A percentile compares a stretch with the other conserved stretches of the same genome.
Conservation (phyloP, 345 rosid genomes). For the Firmiana major region DNA sequence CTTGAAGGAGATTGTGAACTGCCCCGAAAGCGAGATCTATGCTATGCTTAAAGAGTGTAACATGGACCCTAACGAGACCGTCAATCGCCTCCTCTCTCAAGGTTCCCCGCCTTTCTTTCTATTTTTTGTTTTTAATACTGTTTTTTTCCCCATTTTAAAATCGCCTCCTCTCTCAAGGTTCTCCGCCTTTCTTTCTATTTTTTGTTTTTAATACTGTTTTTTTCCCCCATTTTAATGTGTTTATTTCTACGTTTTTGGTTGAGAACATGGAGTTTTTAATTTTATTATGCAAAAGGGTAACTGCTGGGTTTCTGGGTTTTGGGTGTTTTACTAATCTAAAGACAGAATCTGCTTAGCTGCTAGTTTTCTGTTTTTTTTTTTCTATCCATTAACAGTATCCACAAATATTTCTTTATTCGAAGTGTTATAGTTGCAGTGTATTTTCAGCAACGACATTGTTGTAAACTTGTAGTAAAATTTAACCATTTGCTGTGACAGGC, state of each 20-base stretch:
- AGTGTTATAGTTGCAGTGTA: not conserved
- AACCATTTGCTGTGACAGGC: not conserved
- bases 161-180: too few species aligned
- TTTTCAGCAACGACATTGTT: not conserved
- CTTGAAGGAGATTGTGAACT: slow-evolving; percentile 93
- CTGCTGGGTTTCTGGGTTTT: not conserved
- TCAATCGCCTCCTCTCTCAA: slow-evolving; percentile 89
- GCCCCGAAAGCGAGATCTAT: slow-evolving; percentile 90
- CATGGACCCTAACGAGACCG: slow-evolving; percentile 99
- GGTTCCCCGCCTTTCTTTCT: slow-evolving; percentile 32
- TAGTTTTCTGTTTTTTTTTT: not conserved
- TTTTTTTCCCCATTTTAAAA: not conserved
- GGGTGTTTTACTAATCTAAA: not conserved
- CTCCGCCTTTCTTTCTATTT: not conserved
- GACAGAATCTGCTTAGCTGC: not conserved
- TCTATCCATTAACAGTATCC: too few species aligned
- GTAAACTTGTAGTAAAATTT: not conserved
- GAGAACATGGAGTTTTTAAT: not conserved
- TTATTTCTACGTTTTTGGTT: slow-evolving; percentile 5
- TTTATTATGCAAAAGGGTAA: not conserved
- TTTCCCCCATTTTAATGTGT: not conserved
- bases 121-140: not conserved
- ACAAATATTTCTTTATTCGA: not conserved
- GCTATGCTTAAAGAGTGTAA: slow-evolving; percentile 90
- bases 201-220: too few species aligned